A percentile compares a stretch with the other conserved stretches of the same genome.
Conservation (phyloP, 2,329 filamentous ascomycete genomes). For the Bipolaris sorokiniana region DNA sequence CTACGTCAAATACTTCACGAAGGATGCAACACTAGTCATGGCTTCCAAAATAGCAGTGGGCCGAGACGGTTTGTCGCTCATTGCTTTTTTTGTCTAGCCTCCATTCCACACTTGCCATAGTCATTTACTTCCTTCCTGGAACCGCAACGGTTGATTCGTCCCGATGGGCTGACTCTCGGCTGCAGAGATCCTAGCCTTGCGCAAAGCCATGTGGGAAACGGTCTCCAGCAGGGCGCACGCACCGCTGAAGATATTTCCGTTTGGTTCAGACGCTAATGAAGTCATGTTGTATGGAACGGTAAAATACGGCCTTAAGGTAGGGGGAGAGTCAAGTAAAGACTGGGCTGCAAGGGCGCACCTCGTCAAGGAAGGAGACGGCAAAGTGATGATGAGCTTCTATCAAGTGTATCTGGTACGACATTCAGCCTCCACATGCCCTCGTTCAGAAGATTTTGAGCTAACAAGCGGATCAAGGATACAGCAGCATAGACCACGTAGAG, state of each 20-base stretch:
- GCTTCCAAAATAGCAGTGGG: conserved; percentile 56
- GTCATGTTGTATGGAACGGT: conserved; percentile 63
- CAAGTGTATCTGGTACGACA: conserved; percentile 61
- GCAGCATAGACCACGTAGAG: conserved; percentile 21
- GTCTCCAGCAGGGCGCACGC: conserved; percentile 56
- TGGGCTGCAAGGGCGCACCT: conserved; percentile 64
- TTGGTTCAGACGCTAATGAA: conserved; percentile 54
- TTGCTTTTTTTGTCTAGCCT: conserved; percentile 6
- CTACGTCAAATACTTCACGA: conserved; percentile 57
- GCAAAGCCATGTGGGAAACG: conserved; percentile 61
- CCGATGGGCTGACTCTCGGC: conserved; percentile 3
- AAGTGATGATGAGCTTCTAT: conserved; percentile 61
- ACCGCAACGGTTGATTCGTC: not conserved
- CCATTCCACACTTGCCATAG: not conserved
- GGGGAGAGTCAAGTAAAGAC: conserved; percentile 54
- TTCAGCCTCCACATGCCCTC: not conserved
- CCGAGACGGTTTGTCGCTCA: conserved; percentile 48
- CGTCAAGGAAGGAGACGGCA: conserved; percentile 57
- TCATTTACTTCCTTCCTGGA: not conserved
- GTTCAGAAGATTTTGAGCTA: conserved; percentile 8
- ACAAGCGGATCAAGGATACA: conserved; percentile 23
- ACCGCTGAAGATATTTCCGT: conserved; percentile 58
- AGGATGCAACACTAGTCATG: conserved; percentile 60
- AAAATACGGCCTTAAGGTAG: conserved; percentile 60
- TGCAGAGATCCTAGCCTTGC: conserved; percentile 58